These are phyloP conservation scores for Amanita pseudoporphyria DNA, from an alignment of 768 basidiomycete genomes.

Conservation along the genomic window DNA sequence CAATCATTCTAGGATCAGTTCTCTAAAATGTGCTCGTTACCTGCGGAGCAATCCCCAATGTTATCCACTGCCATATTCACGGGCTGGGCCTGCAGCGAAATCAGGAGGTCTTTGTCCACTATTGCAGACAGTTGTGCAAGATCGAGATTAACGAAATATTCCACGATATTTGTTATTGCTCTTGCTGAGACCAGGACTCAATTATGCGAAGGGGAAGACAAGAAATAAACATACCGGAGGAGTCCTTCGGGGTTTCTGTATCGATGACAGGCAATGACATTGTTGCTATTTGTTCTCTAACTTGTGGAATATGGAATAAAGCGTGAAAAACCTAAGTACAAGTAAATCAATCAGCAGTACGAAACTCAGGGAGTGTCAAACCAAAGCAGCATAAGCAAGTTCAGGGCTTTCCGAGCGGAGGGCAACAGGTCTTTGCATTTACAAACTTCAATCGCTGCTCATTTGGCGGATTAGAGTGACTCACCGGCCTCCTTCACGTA, in stretches of 20 bases:
- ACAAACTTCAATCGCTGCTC: neutral
- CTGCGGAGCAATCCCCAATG: conserved; percentile 31
- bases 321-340: conserved; percentile 38
- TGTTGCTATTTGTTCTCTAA: conserved; percentile 34
- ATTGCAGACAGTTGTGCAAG: conserved; percentile 50
- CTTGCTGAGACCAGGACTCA: conserved; percentile 24
- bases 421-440: conserved; percentile 49
- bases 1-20: neutral
- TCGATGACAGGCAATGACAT: conserved; percentile 22
- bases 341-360: neutral
- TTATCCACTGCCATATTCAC: conserved; percentile 19
- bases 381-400: conserved; percentile 48
- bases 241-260: conserved; percentile 12
- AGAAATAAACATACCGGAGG: conserved; percentile 18
- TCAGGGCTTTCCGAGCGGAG: conserved; percentile 46
- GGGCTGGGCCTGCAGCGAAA: conserved; percentile 33
- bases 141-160: conserved; percentile 65
- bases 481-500: conserved; percentile 52
- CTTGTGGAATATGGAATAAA: conserved; percentile 63
- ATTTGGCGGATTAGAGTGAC: conserved; percentile 12
- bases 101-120: conserved; percentile 39
- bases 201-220: neutral
- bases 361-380: no score
- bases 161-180: conserved; percentile 47
- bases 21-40: conserved; percentile 15